Base-by-base conservation (phyloP, 2,329 filamentous ascomycete species). In the Proliferodiscus dingleyae region DNA sequence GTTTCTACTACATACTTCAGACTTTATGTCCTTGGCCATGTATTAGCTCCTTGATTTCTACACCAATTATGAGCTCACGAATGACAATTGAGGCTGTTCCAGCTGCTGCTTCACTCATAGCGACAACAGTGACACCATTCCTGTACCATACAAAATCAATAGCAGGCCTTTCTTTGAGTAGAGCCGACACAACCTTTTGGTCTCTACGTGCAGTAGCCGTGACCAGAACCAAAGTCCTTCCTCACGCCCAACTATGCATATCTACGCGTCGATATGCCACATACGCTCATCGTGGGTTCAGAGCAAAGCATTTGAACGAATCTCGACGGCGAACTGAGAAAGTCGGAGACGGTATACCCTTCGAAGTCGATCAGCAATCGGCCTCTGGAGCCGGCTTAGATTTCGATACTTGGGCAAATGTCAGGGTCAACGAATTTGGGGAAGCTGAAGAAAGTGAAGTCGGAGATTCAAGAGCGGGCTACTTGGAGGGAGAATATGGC, bases 131-230 rank as follows among this genome's bases (percentile, higher is more conserved):
- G 70, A 74, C 77, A 5, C 81, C 83, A 0, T 89, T 89, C 46
- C 71, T 89, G 5, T 89, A 88, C 60, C 82, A 86, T 53, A 89
- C 85, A 4, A 70, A 75, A 48, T 87, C 85, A 0, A 73, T 84
- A 24, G 43, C 51, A n/a, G 42, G 44, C 4, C 26, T 48, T 18
- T 28, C 36, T 30, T 43, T 41, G 33, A 30, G 8, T 28, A 19
- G 37, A 22, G 4, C 18, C 11, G 24, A 23, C 66, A 70, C 47
- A 64, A 66, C 53, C 60, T 66, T 24, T 57, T 55, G 29, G 56
- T 30, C 24, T 26, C 37, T 19, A 36, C 28, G 8, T 6, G n/a
- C 32, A 18, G n/a, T 21, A 16, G n/a, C 18, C 5, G 8, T 16
- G 32, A 11, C n/a, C 32, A 16, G 19, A 15, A 21, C 11, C 19